A percentile compares a stretch with the other conserved stretches of the same genome.
phyloP scores from a whole-genome alignment of 1,284 basidiomycete genomes.

The Spongispora temasekensis region DNA sequence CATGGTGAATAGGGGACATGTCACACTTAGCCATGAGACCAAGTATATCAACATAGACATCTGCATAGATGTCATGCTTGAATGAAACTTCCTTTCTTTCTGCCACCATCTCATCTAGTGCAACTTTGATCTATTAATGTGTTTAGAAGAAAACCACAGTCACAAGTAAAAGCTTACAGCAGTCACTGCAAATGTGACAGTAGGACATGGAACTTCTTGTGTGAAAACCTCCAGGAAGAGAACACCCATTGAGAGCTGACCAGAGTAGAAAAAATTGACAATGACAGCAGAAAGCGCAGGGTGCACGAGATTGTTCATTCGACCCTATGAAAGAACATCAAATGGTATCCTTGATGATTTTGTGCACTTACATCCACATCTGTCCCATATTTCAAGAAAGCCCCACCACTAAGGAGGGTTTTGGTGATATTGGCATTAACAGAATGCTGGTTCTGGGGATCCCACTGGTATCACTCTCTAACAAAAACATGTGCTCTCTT shows the following conservation, averaged over 20 bases:
- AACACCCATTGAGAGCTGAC: neutral
- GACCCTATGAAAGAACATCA: neutral
- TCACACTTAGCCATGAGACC: conserved; percentile 10
- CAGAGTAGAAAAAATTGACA: neutral
- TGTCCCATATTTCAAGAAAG: neutral
- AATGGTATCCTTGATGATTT: neutral
- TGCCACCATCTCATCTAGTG: neutral
- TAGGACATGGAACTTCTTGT: neutral
- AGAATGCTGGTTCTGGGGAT: neutral
- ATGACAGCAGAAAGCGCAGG: neutral
- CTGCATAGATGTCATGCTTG: conserved; percentile 7
- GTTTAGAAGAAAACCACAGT: neutral
- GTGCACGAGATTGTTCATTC: neutral
- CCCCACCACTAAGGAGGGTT: neutral
- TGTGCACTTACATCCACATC: neutral
- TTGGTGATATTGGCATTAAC: neutral
- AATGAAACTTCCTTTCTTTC: conserved; percentile 5
- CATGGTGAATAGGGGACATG: conserved; percentile 1
- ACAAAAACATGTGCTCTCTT: neutral
- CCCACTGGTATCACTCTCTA: neutral
- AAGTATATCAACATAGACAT: conserved; percentile 4
- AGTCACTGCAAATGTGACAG: neutral
- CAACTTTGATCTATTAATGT: conserved; percentile 1
- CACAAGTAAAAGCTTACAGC: neutral
- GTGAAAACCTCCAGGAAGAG: neutral